A percentile compares a stretch with the other conserved stretches of the same genome.
phyloP scores from a whole-genome alignment of 441 rosid species.

The Euphorbia celastroides region DNA sequence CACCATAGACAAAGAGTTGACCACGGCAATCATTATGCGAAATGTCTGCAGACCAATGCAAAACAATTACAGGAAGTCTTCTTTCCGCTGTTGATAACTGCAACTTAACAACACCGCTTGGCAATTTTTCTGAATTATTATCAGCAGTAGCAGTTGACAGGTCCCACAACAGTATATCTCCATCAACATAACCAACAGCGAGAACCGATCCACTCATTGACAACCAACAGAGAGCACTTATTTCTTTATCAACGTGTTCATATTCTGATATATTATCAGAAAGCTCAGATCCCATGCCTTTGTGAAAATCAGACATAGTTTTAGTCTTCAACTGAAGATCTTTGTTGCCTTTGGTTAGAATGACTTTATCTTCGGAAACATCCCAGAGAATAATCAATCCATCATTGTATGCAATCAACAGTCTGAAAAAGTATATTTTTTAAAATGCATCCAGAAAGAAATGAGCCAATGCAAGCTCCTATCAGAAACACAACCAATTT shows the following conservation, averaged over 20 bases:
- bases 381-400: slow-evolving; percentile 64
- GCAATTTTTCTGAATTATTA: slow-evolving; percentile 20
- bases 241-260: slow-evolving; percentile 46
- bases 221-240: slow-evolving; percentile 68
- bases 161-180: slow-evolving; percentile 65
- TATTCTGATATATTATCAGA: slow-evolving; percentile 31
- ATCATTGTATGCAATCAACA: slow-evolving; percentile 61
- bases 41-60: slow-evolving; percentile 50
- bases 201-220: slow-evolving; percentile 61
- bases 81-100: slow-evolving; percentile 44
- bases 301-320: slow-evolving; percentile 23
- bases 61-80: slow-evolving; percentile 66
- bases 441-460: slow-evolving; percentile 18
- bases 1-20: slow-evolving; percentile 62
- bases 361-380: slow-evolving; percentile 40
- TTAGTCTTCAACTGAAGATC: slow-evolving; percentile 52
- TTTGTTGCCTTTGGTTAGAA: slow-evolving; percentile 48
- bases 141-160: slow-evolving; percentile 23
- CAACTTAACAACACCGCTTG: slow-evolving; percentile 47
- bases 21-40: slow-evolving; percentile 33
- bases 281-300: slow-evolving; percentile 30
- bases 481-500: background rate
- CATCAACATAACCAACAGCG: slow-evolving; percentile 63
- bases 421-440: slow-evolving; percentile 34
- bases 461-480: background rate